Evolutionary conservation across 371 early-diverging fungal genomes (phyloP).

Genomic region (Zancudomyces culisetae): DNA sequence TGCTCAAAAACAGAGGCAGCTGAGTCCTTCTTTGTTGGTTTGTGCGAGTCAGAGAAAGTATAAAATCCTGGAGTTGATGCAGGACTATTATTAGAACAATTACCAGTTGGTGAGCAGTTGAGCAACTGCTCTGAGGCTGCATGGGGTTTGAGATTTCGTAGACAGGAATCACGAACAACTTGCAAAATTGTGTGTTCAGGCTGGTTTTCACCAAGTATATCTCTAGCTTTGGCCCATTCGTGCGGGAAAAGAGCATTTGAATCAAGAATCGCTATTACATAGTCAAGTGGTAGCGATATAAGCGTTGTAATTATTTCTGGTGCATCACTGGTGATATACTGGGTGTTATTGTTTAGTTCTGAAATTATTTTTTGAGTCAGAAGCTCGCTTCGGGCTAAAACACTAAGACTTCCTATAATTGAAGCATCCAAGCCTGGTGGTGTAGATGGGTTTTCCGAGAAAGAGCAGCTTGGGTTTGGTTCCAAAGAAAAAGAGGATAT

Average conservation of each 20-base stretch:
- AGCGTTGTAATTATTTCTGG: conserved; percentile 8
- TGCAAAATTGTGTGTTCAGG: not conserved
- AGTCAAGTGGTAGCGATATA: conserved; percentile 10
- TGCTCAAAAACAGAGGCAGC: too few relatives aligned
- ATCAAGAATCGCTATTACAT: conserved; percentile 15
- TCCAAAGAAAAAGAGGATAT: not conserved
- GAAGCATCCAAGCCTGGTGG: conserved; percentile 10
- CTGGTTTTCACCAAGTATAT: not conserved
- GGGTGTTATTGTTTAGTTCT: conserved; percentile 12
- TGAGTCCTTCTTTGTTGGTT: not conserved
- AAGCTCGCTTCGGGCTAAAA: conserved; percentile 15
- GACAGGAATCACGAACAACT: not conserved
- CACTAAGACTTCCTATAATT: conserved; percentile 14
- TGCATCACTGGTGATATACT: conserved; percentile 9
- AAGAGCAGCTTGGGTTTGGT: not conserved
- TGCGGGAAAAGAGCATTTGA: conserved; percentile 10
- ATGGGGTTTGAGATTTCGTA: not conserved
- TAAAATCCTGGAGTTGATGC: too few relatives aligned
- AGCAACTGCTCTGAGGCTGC: too few relatives aligned
- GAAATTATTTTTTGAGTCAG: conserved; percentile 15
- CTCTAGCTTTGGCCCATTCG: conserved; percentile 8
- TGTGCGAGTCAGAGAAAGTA: not conserved
- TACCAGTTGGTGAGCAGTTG: too few relatives aligned
- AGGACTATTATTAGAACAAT: too few relatives aligned
- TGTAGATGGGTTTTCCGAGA: not conserved